A percentile compares a stretch with the other conserved stretches of the same genome.
These are phyloP conservation scores for Zarea fungicola DNA, from an alignment of 2,329 filamentous ascomycete species.

Conservation along the genomic window DNA sequence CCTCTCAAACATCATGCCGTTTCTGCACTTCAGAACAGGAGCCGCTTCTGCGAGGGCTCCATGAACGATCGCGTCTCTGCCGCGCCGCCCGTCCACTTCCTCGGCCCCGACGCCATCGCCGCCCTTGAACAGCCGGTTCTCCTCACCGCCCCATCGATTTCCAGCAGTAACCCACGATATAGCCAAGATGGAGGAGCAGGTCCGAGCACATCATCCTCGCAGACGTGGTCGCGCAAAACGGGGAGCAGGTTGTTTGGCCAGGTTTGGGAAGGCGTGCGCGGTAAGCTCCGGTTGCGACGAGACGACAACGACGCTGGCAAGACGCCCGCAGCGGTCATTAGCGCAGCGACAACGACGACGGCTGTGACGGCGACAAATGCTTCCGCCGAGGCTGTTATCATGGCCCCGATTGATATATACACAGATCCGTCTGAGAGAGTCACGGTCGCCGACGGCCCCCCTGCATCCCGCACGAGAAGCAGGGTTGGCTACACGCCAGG, in stretches of 20 bases:
- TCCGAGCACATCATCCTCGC: not conserved
- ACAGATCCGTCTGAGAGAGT: not conserved
- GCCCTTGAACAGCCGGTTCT: conserved; percentile 25
- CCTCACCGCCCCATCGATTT: conserved; percentile 12
- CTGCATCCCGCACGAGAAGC: conserved; percentile 10
- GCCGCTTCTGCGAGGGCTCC: conserved; percentile 71
- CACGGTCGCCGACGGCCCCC: not conserved
- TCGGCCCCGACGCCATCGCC: conserved; percentile 37
- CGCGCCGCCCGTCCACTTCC: conserved; percentile 63
- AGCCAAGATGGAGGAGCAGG: conserved; percentile 7
- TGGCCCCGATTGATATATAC: not conserved
- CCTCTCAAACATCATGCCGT: conserved; percentile 22
- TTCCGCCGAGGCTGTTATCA: not conserved
- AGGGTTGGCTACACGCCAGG: conserved; percentile 10
- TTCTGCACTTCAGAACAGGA: conserved; percentile 32
- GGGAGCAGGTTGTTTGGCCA: conserved; percentile 27
- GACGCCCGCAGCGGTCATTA: conserved; percentile 2
- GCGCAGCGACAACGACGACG: conserved; percentile 7
- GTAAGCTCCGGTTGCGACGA: conserved; percentile 25
- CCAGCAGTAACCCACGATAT: not conserved
- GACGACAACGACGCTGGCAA: conserved; percentile 19
- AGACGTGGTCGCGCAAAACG: conserved; percentile 1
- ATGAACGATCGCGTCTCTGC: conserved; percentile 78
- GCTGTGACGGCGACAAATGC: conserved; percentile 1
- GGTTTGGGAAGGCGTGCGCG: conserved; percentile 35